phyloP scores from a whole-genome alignment of 768 basidiomycete species.

The Suillus discolor region DNA sequence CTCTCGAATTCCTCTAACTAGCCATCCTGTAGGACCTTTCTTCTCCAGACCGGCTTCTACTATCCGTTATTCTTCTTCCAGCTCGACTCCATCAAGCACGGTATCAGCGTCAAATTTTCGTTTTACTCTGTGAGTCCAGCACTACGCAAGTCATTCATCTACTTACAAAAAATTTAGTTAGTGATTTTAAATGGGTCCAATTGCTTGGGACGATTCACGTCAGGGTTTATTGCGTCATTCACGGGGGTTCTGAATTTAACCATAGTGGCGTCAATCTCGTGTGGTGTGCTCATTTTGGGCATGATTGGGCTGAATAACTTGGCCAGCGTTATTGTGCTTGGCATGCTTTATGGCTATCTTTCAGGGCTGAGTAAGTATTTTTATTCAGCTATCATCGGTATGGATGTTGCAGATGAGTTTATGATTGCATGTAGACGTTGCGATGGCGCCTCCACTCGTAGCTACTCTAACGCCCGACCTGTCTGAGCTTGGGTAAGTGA shows the following conservation, averaged over 20 bases:
- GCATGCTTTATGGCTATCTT: conserved; percentile 50
- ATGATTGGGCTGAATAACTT: conserved; percentile 43
- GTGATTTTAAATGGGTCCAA: conserved; percentile 54
- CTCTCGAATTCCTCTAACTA: background rate
- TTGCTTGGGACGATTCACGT: conserved; percentile 50
- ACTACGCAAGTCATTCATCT: conserved; percentile 4
- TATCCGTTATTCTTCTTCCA: conserved; percentile 66
- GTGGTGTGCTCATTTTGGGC: conserved; percentile 44
- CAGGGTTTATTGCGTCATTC: conserved; percentile 39
- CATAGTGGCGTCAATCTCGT: conserved; percentile 35
- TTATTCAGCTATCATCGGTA: no score
- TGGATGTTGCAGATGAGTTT: no score
- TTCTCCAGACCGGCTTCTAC: conserved; percentile 25
- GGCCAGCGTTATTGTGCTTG: conserved; percentile 43
- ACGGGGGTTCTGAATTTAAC: conserved; percentile 48
- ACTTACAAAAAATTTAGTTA: conserved; percentile 34
- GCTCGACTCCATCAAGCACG: conserved; percentile 52
- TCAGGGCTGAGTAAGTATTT: conserved; percentile 39
- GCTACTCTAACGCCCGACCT: no score
- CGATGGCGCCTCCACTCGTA: no score
- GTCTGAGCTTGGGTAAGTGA: no score
- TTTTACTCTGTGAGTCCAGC: conserved; percentile 50
- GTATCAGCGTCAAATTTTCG: conserved; percentile 44
- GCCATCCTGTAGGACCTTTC: conserved; percentile 19
- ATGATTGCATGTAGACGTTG: no score